Base-by-base conservation (phyloP, 441 rosid genomes). In the Mallotus repandus region DNA sequence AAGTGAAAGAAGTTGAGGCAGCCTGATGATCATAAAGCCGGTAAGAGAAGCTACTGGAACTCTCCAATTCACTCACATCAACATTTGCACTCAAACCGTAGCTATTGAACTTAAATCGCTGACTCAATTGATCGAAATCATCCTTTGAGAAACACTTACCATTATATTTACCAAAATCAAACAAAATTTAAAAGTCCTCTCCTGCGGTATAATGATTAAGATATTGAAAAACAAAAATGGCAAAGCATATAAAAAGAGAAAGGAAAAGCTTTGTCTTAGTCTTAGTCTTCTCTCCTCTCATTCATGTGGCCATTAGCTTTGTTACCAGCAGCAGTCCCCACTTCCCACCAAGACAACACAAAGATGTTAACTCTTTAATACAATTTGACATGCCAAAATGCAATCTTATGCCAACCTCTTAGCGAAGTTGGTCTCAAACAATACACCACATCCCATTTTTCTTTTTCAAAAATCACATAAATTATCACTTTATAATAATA, bases 21-120 rank as follows among this genome's bases (percentile, higher is more conserved):
- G 55, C 58, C 29, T 85, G 90, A 18, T 79, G 85, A 12, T 86
- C 87, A 72, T 84, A 81, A n/a, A 81, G 84, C 22, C 80, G 84
- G 79, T 81, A 80, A 5, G 88, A 88, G 78, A 88, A 88, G 84
- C 94, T 85, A 72, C 63, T 67, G 3, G 76, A 85, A 78, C 92
- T 93, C 86, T 93, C 91, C 0, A 96, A 89, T 84, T 89, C 96
- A 73, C 96, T 91, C 76, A 93, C 82, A 74, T 93, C 98, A 58
- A 96, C 82, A 74, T 93, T 97, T 58, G 97, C 97, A 79, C 98
- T 91, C 71, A 89, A 76, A 63, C 91, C 84, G 85, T 93, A 93
- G 69, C 93, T 87, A 19, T 76, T 75, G 35, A 59, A 46, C 14
- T 92, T 94, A 83, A 89, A 86, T 66, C 93, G 84, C 78, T 88